Evolutionary conservation across 2,329 filamentous ascomycete genomes (phyloP), one percentile per base, ranked within the genome.

Genomic region (Diatrype stigma): DNA sequence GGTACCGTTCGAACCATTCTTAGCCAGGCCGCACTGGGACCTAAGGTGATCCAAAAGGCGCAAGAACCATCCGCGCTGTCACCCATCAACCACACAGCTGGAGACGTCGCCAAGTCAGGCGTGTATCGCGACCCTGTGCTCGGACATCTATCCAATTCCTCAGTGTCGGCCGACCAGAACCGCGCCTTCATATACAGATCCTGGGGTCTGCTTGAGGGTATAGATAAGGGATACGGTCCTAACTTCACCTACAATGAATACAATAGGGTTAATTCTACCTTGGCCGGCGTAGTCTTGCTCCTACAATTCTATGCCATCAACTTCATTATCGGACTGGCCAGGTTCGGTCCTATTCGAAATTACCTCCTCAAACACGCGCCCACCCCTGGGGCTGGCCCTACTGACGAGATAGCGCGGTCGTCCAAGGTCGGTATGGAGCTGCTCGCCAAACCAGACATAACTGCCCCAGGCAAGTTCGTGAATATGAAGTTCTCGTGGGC

Each of bases 221-320:
- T 52, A 3, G 47, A 45, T 16, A 44, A 52, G 10, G 44, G 21
- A 3, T 60, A 60, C 42, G 56, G 58, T 1, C 46, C 54, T 26
- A 53, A 46, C 12, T 60, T 61, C 42, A 45, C 46, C 19, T 61
- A 52, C 38, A 57, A 52, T 46, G 59, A 60, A 45, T 60, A 58
- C 28, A 45, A 52, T 6, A 52, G 49, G 23, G 55, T 42, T 12
- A 45, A 50, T 2, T 61, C 58, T 11, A 48, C 38, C 2, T 16
- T 46, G 0, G 40, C 22, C 4, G 58, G 53, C 6, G 7, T 58
- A 11, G 23, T 48, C n/a, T 46, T 49, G 34, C 30, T 54, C 10
- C 22, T 59, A 3, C 49, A 32, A 2, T 17, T 16, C 21, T n/a
- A 37, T 6, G 14, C 58, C 11, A 8, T 55, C 6, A 28, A 23